Percentiles rank a stretch among this genome's conserved stretches.
Conservation (phyloP, 768 basidiomycete species). For the Suillus ampliporus region DNA sequence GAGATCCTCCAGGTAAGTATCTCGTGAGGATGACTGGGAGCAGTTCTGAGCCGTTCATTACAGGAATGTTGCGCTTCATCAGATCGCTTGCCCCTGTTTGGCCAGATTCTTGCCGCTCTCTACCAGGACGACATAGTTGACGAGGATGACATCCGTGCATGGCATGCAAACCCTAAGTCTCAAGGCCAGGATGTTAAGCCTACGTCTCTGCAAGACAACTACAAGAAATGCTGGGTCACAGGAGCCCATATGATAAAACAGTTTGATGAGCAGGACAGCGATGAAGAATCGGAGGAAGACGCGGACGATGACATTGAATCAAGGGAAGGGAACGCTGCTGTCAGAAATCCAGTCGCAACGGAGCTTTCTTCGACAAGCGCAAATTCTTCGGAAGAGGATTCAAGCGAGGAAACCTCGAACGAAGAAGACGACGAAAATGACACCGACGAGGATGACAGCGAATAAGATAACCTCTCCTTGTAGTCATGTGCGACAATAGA, state of each 20-base stretch:
- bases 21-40: slow-evolving; percentile 1
- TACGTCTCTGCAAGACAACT: slow-evolving; percentile 53
- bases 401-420: slow-evolving; percentile 24
- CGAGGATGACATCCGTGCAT: slow-evolving; percentile 87
- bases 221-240: slow-evolving; percentile 72
- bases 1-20: slow-evolving; percentile 73
- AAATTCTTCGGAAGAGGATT: slow-evolving; percentile 22
- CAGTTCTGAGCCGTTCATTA: neutral
- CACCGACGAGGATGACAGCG: slow-evolving; percentile 12
- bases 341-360: slow-evolving; percentile 1
- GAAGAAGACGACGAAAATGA: slow-evolving; percentile 16
- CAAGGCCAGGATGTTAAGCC: slow-evolving; percentile 54
- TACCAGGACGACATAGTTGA: slow-evolving; percentile 94
- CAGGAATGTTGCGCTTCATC: slow-evolving; percentile 72
- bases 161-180: slow-evolving; percentile 69
- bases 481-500: slow-evolving; percentile 15
- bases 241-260: slow-evolving; percentile 80
- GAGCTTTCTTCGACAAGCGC: neutral
- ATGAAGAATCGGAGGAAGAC: slow-evolving; percentile 44
- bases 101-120: slow-evolving; percentile 80
- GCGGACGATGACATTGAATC: slow-evolving; percentile 24
- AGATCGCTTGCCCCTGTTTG: slow-evolving; percentile 73
- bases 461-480: slow-evolving; percentile 11
- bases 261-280: slow-evolving; percentile 78
- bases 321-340: slow-evolving; percentile 17